Evolutionary conservation across 2,329 filamentous ascomycete genomes (phyloP), one percentile per base, ranked within the genome.

Genomic region (Cladorrhinum sp.): DNA sequence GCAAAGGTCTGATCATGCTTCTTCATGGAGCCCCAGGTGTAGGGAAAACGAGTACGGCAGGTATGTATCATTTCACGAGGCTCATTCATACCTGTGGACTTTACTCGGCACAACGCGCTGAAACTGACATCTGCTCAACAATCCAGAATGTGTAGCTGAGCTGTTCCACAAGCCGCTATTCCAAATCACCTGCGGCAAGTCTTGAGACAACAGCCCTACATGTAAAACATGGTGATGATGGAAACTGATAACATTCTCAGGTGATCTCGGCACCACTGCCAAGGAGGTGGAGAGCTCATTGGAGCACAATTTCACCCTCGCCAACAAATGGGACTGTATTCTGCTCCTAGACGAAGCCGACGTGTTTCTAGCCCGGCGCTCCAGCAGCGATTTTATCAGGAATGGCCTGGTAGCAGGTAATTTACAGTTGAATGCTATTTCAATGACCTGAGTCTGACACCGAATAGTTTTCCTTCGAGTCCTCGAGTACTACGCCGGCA

Each of bases 241-340:
- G n/a, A n/a, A n/a, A n/a, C n/a, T n/a, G n/a, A n/a, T n/a, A n/a
- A n/a, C 26, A 54, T 55, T 75, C 16, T 5, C 4, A 28, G 72
- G 72, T 0, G 74, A 75, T 23, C 74, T 68, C 4, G 62, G 70
- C 1, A 72, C 70, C 66, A 23, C 57, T 71, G 9, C 59, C 52
- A 75, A n/a, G 60, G 33, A 28, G 9, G 26, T 28, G 4, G 26
- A 28, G 26, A 9, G 4, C 55, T 10, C 65, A 64, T 0, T 76
- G n/a, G 26, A 28, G 26, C 26, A 60, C 70, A 24, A 57, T 39
- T 68, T 70, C 49, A 57, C 61, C 1, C 59, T 66, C 9, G 67
- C 64, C 6, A 52, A 62, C 12, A 60, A 60, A 36, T 70, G 69
- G 68, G 61, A 64, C 4, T 67, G 65, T 30, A 63, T 70, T 2